Evolutionary conservation across 768 basidiomycete genomes (phyloP), one percentile per base, ranked within the genome.

Genomic region (Ephemerocybe angulata): DNA sequence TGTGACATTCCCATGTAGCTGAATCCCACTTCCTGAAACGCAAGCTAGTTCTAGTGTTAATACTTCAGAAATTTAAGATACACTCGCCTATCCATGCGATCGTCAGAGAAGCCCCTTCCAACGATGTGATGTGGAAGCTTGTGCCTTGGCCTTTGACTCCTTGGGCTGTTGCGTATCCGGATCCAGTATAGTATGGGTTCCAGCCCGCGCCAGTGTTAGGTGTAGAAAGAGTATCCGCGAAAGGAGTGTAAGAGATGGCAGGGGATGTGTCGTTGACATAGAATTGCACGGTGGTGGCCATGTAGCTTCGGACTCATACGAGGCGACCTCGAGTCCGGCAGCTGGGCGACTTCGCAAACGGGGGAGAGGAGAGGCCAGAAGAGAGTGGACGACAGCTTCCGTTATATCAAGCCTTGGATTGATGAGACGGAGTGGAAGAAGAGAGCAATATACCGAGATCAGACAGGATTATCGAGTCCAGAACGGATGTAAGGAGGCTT

Each of bases 251-350:
- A 25, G 62, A 58, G 59, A 90, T 71, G 43, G 74, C 63, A 3
- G 88, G 88, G 40, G 88, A 88, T 52, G 83, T 82, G 65, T 89
- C 83, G 67, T 85, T 80, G 62, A 90, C 72, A 55, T 67, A 59
- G 68, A 88, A 73, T 55, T 76, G 65, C 49, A 70, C 60, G 33
- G 58, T 52, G 55, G 58, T 61, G 50, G 61, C 67, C 68, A 69
- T 70, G 56, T 50, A 51, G 22, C 29, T 50, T 40, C 22, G 55
- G 54, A 64, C 54, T 55, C 57, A 57, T 55, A 52, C 22, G 52
- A 46, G 52, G 21, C 29, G 49, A 41, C 41, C 33, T 43, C n/a
- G 43, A 31, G 48, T 38, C 44, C 44, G 47, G 28, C 27, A 43
- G n/a, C 19, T 13, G 21, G 19, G 43, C 21, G 44, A 30, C 40